These are phyloP conservation scores for Stemphylium lycopersici DNA, from an alignment of 2,329 filamentous ascomycete genomes.

Conservation along the genomic window DNA sequence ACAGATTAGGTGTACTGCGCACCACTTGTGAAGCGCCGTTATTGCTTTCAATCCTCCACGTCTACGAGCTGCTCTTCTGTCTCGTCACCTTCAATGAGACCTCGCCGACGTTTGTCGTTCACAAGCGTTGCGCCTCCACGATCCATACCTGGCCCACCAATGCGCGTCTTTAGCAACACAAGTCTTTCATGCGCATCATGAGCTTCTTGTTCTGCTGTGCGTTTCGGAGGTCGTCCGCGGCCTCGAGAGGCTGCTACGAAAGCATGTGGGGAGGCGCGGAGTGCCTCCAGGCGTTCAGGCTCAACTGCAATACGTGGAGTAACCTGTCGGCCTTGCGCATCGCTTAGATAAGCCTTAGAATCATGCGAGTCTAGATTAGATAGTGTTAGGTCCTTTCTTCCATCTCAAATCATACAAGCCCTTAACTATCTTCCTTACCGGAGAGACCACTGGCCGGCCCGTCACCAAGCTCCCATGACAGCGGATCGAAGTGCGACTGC, in stretches of 20 bases:
- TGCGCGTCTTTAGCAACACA: conserved; percentile 56
- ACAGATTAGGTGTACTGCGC: not conserved
- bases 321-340: conserved; percentile 54
- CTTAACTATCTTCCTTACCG: conserved; percentile 56
- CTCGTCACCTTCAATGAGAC: conserved; percentile 59
- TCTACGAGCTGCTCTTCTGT: conserved; percentile 54
- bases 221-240: conserved; percentile 41
- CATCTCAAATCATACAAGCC: not conserved
- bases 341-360: conserved; percentile 57
- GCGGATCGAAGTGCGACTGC: conserved; percentile 57
- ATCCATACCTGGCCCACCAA: conserved; percentile 61
- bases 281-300: conserved; percentile 16
- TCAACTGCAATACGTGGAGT: conserved; percentile 52
- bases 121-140: conserved; percentile 60
- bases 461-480: conserved; percentile 66
- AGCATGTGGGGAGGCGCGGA: conserved; percentile 1
- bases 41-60: conserved; percentile 27
- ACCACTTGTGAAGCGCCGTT: not conserved
- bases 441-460: conserved; percentile 61
- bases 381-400: conserved; percentile 25
- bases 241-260: conserved; percentile 35
- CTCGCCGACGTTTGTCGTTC: conserved; percentile 57
- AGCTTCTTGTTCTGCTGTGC: conserved; percentile 53
- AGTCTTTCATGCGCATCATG: conserved; percentile 54
- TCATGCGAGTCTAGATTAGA: conserved; percentile 45